A percentile compares a stretch with the other conserved stretches of the same genome.
Conservation (phyloP, 2,329 filamentous ascomycete species). For the Dothiorella sarmentorum region DNA sequence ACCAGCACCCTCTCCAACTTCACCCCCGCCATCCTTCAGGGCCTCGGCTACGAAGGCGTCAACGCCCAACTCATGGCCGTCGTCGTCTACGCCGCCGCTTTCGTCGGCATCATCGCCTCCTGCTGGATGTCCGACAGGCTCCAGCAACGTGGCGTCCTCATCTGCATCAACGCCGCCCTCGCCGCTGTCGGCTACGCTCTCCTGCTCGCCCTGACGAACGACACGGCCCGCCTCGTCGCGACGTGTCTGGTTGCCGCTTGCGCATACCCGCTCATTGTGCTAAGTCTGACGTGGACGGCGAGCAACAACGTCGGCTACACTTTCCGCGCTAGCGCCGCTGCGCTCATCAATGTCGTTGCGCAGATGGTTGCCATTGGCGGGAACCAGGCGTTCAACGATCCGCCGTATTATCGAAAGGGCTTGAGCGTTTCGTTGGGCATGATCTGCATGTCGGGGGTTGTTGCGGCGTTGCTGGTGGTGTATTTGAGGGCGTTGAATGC, state of each 20-base stretch:
- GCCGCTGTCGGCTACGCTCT: not conserved
- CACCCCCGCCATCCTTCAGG: slow-evolving; percentile 19
- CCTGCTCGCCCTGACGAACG: slow-evolving; percentile 14
- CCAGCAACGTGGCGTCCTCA: not conserved
- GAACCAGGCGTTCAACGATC: slow-evolving; percentile 20
- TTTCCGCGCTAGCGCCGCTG: slow-evolving; percentile 18
- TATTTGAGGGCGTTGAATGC: not conserved
- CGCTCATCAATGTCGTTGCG: slow-evolving; percentile 19
- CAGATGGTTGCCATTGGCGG: slow-evolving; percentile 18
- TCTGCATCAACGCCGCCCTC: not conserved
- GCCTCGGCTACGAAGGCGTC: slow-evolving; percentile 18
- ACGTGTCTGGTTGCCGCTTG: slow-evolving; percentile 17
- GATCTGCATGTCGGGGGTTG: not conserved
- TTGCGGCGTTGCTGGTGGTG: not conserved
- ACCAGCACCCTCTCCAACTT: slow-evolving; percentile 19
- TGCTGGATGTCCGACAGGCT: slow-evolving; percentile 20
- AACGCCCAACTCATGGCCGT: slow-evolving; percentile 21
- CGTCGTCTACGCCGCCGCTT: slow-evolving; percentile 17
- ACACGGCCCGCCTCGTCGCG: slow-evolving; percentile 17
- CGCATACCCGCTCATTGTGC: slow-evolving; percentile 19
- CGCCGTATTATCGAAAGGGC: slow-evolving; percentile 20
- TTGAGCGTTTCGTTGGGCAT: not conserved
- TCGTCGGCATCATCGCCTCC: slow-evolving; percentile 18
- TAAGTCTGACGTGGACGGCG: slow-evolving; percentile 20
- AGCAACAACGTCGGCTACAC: slow-evolving; percentile 21